Base-by-base conservation (phyloP, 208 protist genomes). In the Crithidia acanthocephali region DNA sequence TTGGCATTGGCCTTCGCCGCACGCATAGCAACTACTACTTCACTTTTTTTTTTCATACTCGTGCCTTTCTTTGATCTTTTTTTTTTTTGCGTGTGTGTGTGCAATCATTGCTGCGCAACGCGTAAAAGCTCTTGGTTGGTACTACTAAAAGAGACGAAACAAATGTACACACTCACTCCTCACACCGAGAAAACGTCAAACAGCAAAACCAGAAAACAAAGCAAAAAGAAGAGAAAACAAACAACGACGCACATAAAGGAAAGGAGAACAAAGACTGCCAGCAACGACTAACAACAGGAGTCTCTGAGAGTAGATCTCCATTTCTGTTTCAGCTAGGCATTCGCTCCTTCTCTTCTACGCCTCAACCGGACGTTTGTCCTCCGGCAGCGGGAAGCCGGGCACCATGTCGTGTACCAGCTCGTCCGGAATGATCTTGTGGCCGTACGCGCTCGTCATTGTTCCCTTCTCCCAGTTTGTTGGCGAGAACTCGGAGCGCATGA, bases 401-500 rank as follows among this genome's bases (percentile, higher is more conserved):
- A 94, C 76, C 88, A 90, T 91, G 52, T 93, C 87, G 70, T 92
- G 83, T 68, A 94, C 92, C 72, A 94, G 77, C 61, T 92, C 83
- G 62, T 96, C 92, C 13, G 85, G 80, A 53, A 96, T 93, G 69
- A 89, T 71, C 88, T 96, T 96, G 67, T 92, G 84, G 4, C 89
- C 89, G 60, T 81, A 90, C 16, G 87, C 86, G 77, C 86, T 94
- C 23, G 92, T 96, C 86, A 95, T 87, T 16, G 77, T 88, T 23
- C 92, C 83, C 61, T 89, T 86, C 79, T 96, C 92, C 86, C 87
- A 96, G 71, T 94, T 95, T 3, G 92, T 96, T 3, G 92, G 92
- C 52, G 83, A 90, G 76, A 95, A 94, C 81, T 95, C 88, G 20
- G 89, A 74, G 40, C 92, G 89, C 92, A 96, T 96, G 57, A 95